Evolutionary conservation across 2,329 filamentous ascomycete species (phyloP), one percentile per base, ranked within the genome.

Genomic region (Exophiala calicioides): DNA sequence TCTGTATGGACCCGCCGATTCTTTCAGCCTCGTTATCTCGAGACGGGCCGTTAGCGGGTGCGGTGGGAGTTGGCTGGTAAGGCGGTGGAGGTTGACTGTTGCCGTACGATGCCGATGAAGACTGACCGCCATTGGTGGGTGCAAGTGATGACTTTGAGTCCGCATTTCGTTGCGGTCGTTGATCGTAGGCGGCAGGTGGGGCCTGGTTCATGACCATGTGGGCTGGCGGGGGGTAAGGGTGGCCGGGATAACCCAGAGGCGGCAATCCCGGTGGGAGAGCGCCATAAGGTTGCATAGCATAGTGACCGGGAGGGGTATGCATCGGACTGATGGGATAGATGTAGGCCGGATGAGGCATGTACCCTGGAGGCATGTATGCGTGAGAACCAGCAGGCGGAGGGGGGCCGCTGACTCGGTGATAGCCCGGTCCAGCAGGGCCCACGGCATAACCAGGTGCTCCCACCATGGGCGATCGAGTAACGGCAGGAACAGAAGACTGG

Each of bases 401-500:
- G n/a, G n/a, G n/a, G n/a, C n/a, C n/a, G n/a, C n/a, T n/a, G n/a
- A n/a, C n/a, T 55, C 74, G 70, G 7, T 76, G 74, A 39, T 79
- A 82, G 56, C 74, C 79, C 60, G 78, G 73, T 37, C 68, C 69
- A 49, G 79, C 72, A 47, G 75, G 73, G 37, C 74, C 67, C 20
- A 77, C 71, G 5, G 75, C 69, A 62, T 80, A 82, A 8, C 67
- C 58, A 12, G 77, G 74, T 7, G 78, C 79, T 16, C 74, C 74
- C 23, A 73, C 68, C 78, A 84, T 82, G 4, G 81, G 89, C 0
- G 85, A 80, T 56, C 89, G 81, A 9, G 89, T 91, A 29, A 94
- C 80, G 2, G 88, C 84, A 9, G 90, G 88, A 10, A 89, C 83
- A 48, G 85, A 85, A 64, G 85, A 85, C 53, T 84, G 78, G 62